These are phyloP conservation scores for Saturnispora sanitii DNA, from an alignment of 805 yeast species.

Conservation along the genomic window DNA sequence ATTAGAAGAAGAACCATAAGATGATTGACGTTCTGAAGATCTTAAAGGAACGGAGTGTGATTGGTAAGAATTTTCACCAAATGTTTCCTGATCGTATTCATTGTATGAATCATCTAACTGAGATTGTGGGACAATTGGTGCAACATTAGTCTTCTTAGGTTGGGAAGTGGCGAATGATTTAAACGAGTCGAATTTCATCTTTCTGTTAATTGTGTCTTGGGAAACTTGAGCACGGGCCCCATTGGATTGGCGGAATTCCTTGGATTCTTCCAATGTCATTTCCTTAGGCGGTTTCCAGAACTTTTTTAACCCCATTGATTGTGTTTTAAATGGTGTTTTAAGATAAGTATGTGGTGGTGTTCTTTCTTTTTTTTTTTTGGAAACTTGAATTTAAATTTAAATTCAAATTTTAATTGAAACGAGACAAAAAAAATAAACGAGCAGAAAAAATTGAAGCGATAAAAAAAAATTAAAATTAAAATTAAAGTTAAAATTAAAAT, in stretches of 20 bases:
- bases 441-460: too few species aligned
- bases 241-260: constrained; percentile 32
- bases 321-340: not conserved
- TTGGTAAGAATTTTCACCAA: not conserved
- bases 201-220: constrained; percentile 25
- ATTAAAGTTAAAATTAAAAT: too few species aligned
- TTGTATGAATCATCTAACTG: constrained; percentile 10
- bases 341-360: too few species aligned
- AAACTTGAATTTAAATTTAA: too few species aligned
- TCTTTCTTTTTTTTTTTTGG: too few species aligned
- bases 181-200: constrained; percentile 39
- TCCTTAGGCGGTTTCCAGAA: constrained; percentile 43
- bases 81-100: constrained; percentile 8
- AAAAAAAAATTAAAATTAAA: too few species aligned
- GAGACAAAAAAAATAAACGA: too few species aligned
- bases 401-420: too few species aligned
- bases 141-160: constrained; percentile 11
- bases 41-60: not conserved
- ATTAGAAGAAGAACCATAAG: too few species aligned
- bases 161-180: constrained; percentile 36
- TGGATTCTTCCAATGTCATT: constrained; percentile 31
- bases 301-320: constrained; percentile 38
- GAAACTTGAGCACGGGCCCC: constrained; percentile 32
- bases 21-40: too few species aligned
- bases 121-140: constrained; percentile 16